A percentile compares a stretch with the other conserved stretches of the same genome.
phyloP scores from a whole-genome alignment of 1,284 basidiomycete genomes.

The Fomitopsis betulina region DNA sequence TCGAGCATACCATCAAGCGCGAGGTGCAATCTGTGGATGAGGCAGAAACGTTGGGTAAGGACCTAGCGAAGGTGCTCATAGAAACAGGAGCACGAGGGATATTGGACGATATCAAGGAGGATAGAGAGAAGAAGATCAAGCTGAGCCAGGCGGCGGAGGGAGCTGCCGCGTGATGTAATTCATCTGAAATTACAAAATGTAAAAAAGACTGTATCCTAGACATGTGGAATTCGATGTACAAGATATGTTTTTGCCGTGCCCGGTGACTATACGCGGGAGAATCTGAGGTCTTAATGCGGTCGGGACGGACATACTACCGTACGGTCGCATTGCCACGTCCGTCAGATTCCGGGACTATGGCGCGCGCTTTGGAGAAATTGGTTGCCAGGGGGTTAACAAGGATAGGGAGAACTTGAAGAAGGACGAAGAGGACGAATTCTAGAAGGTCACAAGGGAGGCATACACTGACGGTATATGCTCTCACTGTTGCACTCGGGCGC shows the following conservation, averaged over 20 bases:
- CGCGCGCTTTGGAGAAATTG: no score
- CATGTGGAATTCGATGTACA: neutral
- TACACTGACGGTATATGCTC: no score
- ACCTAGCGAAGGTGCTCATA: conserved; percentile 61
- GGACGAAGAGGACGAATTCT: no score
- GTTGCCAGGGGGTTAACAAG: no score
- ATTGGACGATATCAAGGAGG: conserved; percentile 72
- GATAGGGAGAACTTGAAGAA: no score
- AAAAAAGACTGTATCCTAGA: neutral
- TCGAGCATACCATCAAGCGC: conserved; percentile 59
- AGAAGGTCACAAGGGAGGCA: no score
- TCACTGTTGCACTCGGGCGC: no score
- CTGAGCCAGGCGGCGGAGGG: conserved; percentile 27
- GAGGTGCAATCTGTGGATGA: conserved; percentile 53
- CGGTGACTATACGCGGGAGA: no score
- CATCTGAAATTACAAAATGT: neutral
- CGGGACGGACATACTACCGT: no score
- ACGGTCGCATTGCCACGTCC: no score
- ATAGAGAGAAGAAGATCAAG: conserved; percentile 53
- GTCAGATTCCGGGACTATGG: no score
- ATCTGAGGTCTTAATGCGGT: no score
- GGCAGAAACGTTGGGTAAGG: conserved; percentile 65
- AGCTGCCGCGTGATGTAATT: neutral
- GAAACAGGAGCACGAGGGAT: conserved; percentile 71
- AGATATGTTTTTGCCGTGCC: neutral